A percentile compares a stretch with the other conserved stretches of the same genome.
Conservation (phyloP, 2,329 filamentous ascomycete species). For the Arthrobotrys sphaeroides region DNA sequence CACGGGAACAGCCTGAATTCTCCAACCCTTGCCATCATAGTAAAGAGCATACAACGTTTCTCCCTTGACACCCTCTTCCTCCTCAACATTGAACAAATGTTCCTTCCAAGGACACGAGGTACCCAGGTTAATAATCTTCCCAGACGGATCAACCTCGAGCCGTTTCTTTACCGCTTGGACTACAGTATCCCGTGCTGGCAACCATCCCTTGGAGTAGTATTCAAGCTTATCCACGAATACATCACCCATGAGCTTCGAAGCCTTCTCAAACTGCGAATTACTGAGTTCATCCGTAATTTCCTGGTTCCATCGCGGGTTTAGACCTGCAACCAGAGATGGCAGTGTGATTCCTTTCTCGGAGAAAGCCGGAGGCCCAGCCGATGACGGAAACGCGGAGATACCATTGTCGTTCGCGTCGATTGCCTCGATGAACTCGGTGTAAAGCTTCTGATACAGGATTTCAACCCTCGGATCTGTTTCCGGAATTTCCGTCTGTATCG, state of each 20-base stretch:
- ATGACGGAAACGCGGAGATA: conserved; percentile 80
- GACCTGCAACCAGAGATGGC: conserved; percentile 79
- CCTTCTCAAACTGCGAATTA: conserved; percentile 79
- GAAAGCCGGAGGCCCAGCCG: conserved; percentile 77
- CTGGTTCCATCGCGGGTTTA: conserved; percentile 86
- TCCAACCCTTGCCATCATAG: conserved; percentile 82
- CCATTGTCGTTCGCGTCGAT: conserved; percentile 98
- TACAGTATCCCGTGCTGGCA: conserved; percentile 85
- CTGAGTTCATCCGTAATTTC: conserved; percentile 72
- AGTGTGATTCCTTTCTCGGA: conserved; percentile 83
- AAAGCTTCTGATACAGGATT: conserved; percentile 85
- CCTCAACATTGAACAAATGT: conserved; percentile 88
- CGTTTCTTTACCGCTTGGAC: conserved; percentile 77
- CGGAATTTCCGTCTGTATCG: conserved; percentile 70
- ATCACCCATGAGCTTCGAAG: conserved; percentile 84
- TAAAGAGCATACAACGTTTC: conserved; percentile 86
- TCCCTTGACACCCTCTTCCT: conserved; percentile 65
- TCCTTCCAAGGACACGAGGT: conserved; percentile 94
- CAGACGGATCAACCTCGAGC: conserved; percentile 73
- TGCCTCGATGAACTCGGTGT: conserved; percentile 92
- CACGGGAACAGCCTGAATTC: conserved; percentile 89
- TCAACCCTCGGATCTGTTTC: conserved; percentile 74
- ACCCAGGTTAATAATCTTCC: conserved; percentile 82
- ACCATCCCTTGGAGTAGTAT: conserved; percentile 79
- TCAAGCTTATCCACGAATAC: conserved; percentile 84